Percentiles rank a stretch among this genome's conserved stretches.
phyloP scores from a whole-genome alignment of 441 rosid species.

The Metrosideros polymorpha region DNA sequence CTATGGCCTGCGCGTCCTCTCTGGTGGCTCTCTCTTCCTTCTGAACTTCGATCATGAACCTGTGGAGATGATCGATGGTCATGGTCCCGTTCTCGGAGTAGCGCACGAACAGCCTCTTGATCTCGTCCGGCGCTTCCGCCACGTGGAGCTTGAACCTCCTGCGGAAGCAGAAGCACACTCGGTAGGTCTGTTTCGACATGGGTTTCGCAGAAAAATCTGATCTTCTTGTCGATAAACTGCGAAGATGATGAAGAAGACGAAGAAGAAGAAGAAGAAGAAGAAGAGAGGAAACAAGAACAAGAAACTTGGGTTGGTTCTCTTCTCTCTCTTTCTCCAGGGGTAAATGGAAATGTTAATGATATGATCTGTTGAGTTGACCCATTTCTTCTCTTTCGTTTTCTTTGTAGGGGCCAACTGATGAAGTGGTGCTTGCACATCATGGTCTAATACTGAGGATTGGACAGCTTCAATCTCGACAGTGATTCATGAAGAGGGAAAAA shows the following conservation, averaged over 20 bases:
- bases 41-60: conserved; percentile 61
- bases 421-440: not conserved
- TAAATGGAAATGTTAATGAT: not conserved
- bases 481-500: not conserved
- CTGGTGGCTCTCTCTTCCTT: conserved; percentile 41
- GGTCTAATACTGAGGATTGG: not conserved
- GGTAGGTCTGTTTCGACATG: conserved; percentile 81
- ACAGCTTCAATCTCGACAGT: not conserved
- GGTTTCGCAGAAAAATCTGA: not conserved
- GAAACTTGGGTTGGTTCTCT: not conserved
- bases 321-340: not conserved
- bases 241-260: not conserved
- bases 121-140: conserved; percentile 62
- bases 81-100: conserved; percentile 67
- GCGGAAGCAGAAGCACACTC: conserved; percentile 72
- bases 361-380: not conserved
- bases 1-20: conserved; percentile 63
- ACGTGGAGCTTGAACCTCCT: conserved; percentile 43
- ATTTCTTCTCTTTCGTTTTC: rapidly evolving
- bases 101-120: conserved; percentile 42
- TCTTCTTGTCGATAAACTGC: not conserved
- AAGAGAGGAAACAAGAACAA: not conserved
- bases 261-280: not conserved
- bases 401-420: not conserved
- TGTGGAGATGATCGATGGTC: conserved; percentile 44